These are phyloP conservation scores for Debaryomyces tyrocola DNA, from an alignment of 805 yeast species.

Conservation along the genomic window DNA sequence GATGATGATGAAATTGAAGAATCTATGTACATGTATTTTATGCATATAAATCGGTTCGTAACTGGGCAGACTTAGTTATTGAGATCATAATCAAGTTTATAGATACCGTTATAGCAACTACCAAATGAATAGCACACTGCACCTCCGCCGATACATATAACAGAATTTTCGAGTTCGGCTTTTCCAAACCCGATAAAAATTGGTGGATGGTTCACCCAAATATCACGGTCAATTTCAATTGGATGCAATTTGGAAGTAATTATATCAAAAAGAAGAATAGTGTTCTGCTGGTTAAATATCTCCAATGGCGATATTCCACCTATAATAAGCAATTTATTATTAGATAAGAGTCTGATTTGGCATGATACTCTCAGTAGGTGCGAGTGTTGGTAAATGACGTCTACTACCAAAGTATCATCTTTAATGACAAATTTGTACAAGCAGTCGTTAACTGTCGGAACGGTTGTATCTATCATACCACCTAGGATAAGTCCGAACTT, in stretches of 20 bases:
- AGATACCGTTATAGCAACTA: slow-evolving; percentile 31
- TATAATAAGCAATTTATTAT: slow-evolving; percentile 40
- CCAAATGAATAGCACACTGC: slow-evolving; percentile 86
- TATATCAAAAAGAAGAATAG: slow-evolving; percentile 37
- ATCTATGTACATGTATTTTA: too few relatives aligned
- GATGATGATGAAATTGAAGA: too few relatives aligned
- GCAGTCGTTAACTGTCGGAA: slow-evolving; percentile 29
- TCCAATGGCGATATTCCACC: slow-evolving; percentile 57
- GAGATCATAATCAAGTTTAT: slow-evolving; percentile 3
- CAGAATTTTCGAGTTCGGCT: slow-evolving; percentile 18
- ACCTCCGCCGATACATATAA: slow-evolving; percentile 58
- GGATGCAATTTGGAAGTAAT: slow-evolving; percentile 11
- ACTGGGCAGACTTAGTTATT: too few relatives aligned
- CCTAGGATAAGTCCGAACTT: slow-evolving; percentile 48
- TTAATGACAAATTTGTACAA: slow-evolving; percentile 34
- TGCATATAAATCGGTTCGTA: too few relatives aligned
- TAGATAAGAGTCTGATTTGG: slow-evolving; percentile 27
- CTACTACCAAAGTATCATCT: slow-evolving; percentile 15
- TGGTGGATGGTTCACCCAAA: slow-evolving; percentile 45
- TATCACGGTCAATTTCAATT: slow-evolving; percentile 26
- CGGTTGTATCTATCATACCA: slow-evolving; percentile 35
- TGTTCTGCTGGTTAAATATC: slow-evolving; percentile 30
- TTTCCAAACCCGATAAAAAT: slow-evolving; percentile 57
- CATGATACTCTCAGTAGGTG: slow-evolving; percentile 53
- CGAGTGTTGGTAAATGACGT: slow-evolving; percentile 18